These are phyloP conservation scores for Pythium aquatile DNA, from an alignment of 352 stramenopile genomes.

Conservation along the genomic window DNA sequence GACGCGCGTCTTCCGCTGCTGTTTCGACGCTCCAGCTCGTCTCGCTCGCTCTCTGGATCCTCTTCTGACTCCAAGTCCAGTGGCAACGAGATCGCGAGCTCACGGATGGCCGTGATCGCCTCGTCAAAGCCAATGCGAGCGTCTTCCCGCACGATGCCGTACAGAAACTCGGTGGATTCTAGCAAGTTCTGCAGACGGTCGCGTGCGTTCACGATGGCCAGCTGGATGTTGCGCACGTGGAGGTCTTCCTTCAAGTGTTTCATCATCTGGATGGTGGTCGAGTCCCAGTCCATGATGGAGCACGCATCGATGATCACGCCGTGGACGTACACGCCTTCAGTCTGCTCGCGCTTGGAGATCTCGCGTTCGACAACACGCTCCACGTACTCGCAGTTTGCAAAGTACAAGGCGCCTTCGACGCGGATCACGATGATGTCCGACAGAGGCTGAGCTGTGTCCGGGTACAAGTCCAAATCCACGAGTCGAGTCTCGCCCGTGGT, in stretches of 20 bases:
- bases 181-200: constrained; percentile 65
- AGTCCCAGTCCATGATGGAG: constrained; percentile 85
- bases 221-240: constrained; percentile 48
- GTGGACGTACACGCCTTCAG: constrained; percentile 35
- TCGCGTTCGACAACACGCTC: constrained; percentile 50
- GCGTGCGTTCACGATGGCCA: constrained; percentile 78
- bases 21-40: not conserved
- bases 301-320: constrained; percentile 71
- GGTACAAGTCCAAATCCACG: constrained; percentile 47
- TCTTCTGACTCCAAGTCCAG: constrained; percentile 5
- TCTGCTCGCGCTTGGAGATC: constrained; percentile 42
- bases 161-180: constrained; percentile 60
- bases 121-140: constrained; percentile 62
- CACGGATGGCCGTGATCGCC: constrained; percentile 61
- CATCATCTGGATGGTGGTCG: constrained; percentile 86
- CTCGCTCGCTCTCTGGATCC: not conserved
- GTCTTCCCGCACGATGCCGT: constrained; percentile 58
- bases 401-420: constrained; percentile 57
- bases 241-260: constrained; percentile 73
- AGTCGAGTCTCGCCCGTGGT: constrained; percentile 36
- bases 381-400: constrained; percentile 65
- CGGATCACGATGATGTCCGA: constrained; percentile 49
- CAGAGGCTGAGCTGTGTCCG: constrained; percentile 37
- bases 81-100: constrained; percentile 15
- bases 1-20: not conserved